These are phyloP conservation scores for sunflower (Helianthus annuus) DNA, from an alignment of 129 eudicot species.

Conservation along the genomic window DNA sequence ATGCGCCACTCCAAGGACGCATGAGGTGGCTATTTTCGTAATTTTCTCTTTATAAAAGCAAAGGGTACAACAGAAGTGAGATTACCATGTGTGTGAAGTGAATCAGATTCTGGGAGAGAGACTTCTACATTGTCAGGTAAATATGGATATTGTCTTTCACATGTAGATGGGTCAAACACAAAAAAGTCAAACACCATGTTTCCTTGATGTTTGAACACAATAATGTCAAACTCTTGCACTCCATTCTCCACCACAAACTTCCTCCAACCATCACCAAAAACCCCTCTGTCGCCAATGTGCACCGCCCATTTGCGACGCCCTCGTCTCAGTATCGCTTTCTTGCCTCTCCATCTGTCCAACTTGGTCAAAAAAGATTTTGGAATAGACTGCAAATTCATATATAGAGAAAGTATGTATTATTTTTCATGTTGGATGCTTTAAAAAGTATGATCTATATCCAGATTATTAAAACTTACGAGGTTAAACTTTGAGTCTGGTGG, in stretches of 20 bases:
- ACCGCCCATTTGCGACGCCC: slow-evolving; percentile 29
- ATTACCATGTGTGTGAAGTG: background rate
- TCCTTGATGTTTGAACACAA: slow-evolving; percentile 35
- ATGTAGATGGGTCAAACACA: slow-evolving; percentile 36
- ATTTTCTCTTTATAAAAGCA: background rate
- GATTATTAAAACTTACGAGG: too few relatives aligned
- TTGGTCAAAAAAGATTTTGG: too few relatives aligned
- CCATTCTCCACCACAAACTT: background rate
- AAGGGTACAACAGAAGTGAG: background rate
- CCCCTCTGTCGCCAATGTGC: background rate
- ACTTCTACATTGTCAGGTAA: slow-evolving; percentile 1
- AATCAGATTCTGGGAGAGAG: slow-evolving; percentile 1
- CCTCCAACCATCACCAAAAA: background rate
- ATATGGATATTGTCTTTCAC: slow-evolving; percentile 26
- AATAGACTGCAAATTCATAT: too few relatives aligned
- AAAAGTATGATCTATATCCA: too few relatives aligned
- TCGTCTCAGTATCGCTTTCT: slow-evolving; percentile 6
- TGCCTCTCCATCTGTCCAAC: too few relatives aligned
- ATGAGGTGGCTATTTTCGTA: too few relatives aligned
- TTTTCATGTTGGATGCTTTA: background rate
- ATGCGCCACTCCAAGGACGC: too few relatives aligned
- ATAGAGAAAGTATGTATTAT: too few relatives aligned
- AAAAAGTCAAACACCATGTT: slow-evolving; percentile 28
- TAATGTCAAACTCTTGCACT: slow-evolving; percentile 34
- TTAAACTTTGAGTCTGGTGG: too few relatives aligned